Conservation (phyloP, 106 monocot species). For the Dactylorhiza incarnata region DNA sequence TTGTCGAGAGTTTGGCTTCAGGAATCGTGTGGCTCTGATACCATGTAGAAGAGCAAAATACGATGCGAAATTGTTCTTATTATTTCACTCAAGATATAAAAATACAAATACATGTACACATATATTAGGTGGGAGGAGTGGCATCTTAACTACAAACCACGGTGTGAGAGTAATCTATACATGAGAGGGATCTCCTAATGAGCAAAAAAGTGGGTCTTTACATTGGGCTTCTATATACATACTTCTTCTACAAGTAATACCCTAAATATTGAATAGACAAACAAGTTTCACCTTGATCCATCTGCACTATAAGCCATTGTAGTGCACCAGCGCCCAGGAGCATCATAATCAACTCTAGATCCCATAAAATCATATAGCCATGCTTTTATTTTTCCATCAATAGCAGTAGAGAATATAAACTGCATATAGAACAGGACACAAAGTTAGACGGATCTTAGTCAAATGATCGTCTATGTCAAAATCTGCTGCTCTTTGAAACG, state of each 20-base stretch:
- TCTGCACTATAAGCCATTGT: conserved; percentile 95
- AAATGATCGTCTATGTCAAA: neutral
- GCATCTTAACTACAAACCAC: too few relatives aligned
- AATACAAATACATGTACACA: too few relatives aligned
- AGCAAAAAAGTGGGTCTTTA: too few relatives aligned
- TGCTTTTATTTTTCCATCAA: conserved; percentile 95
- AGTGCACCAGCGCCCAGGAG: conserved; percentile 89
- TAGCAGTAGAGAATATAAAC: conserved; percentile 90
- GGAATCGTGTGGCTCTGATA: too few relatives aligned
- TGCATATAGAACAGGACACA: conserved; percentile 21
- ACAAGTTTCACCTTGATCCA: conserved; percentile 60
- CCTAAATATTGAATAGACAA: neutral
- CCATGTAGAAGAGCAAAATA: too few relatives aligned
- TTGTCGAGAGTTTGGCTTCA: too few relatives aligned
- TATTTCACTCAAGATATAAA: too few relatives aligned
- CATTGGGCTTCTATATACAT: too few relatives aligned
- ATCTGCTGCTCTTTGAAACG: neutral
- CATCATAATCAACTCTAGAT: conserved; percentile 93
- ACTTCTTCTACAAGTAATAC: neutral
- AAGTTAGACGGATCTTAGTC: neutral
- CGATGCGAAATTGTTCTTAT: too few relatives aligned
- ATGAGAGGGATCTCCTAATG: too few relatives aligned
- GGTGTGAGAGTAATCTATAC: too few relatives aligned
- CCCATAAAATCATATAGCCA: conserved; percentile 90
- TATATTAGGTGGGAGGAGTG: too few relatives aligned